phyloP scores from a whole-genome alignment of 78 protist species.

The Isochrysis galbana region DNA sequence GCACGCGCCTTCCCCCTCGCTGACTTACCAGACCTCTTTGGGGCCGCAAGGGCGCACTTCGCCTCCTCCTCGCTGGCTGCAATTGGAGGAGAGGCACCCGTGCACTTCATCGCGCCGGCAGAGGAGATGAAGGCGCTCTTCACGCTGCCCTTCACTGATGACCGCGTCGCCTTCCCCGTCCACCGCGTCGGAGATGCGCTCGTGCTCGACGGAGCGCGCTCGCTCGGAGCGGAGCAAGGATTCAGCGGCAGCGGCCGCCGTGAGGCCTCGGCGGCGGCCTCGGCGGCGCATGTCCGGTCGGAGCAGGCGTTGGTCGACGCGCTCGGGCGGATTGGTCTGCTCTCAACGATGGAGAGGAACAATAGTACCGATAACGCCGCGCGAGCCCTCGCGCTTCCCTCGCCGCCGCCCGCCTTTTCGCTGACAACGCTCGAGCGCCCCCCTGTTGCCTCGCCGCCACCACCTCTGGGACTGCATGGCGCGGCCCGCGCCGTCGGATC shows the following conservation, averaged over 20 bases:
- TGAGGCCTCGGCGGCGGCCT: not conserved
- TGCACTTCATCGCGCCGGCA: not conserved
- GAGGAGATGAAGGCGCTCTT: slow-evolving; percentile 7
- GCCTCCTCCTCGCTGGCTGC: not conserved
- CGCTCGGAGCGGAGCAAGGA: not conserved
- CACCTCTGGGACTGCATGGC: not conserved
- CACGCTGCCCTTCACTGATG: not conserved
- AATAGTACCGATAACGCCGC: not conserved
- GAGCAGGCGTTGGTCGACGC: slow-evolving; percentile 6
- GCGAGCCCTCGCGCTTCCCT: not conserved
- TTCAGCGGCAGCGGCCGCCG: not conserved
- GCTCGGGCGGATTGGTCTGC: not conserved
- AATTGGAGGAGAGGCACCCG: not conserved
- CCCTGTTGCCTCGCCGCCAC: not conserved
- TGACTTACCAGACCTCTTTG: not conserved
- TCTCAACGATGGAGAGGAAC: not conserved
- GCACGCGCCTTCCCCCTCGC: not conserved
- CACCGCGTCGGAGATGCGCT: slow-evolving; percentile 12
- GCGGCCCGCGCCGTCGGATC: not conserved
- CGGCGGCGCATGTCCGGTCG: too few relatives aligned
- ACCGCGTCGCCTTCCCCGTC: slow-evolving; percentile 2
- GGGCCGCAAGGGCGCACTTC: not conserved
- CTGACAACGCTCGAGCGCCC: not conserved
- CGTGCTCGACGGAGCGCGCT: not conserved
- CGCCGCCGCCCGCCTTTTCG: not conserved